Base-by-base conservation (phyloP, 2,329 filamentous ascomycete genomes). In the Verticillium albo-atrum region DNA sequence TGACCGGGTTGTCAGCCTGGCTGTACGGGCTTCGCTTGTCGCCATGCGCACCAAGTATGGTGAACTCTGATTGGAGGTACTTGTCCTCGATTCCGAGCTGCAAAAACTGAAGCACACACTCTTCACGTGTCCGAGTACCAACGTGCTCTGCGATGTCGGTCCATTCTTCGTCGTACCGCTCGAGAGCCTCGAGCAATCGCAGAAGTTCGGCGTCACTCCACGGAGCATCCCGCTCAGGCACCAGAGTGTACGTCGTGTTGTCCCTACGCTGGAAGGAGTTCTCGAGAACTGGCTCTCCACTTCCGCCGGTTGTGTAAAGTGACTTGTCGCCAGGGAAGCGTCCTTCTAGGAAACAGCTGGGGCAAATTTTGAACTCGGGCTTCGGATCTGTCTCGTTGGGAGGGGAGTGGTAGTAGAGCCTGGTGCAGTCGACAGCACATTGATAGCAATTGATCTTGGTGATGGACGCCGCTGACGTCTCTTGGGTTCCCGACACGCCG, bases 31-130 rank as follows among this genome's bases (percentile, higher is more conserved):
- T 82, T 62, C 92, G 88, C n/a, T 42, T 42, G 9, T 57, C 26
- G 27, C 55, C 55, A 27, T 63, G 59, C 9, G 93, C 93, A 61
- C 89, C 85, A 15, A 64, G 61, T 10, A 51, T 30, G 27, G 25
- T 57, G 7, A 83, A 80, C 68, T 94, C 88, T 7, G 91, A 87
- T 68, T 98, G 93, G 10, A 97, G 80, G 70, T 97, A 99, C 73
- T 96, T 96, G 78, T 97, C 94, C 73, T 98, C 95, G 63, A 99
- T 99, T 66, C 97, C 94, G 35, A 99, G 82, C 71, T 97, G 92
- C 64, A 99, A 75, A 79, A 99, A 99, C 72, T 97, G 95, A 67
- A 98, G 83, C 17, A 98, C 94, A 72, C 95, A 99, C 77, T 99
- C 94, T 74, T 99, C 96, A 57, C 92, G 85, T 2, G 92, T 97